Base-by-base conservation (phyloP, 148 eudicot genomes). In the Amaranthus cruentus region DNA sequence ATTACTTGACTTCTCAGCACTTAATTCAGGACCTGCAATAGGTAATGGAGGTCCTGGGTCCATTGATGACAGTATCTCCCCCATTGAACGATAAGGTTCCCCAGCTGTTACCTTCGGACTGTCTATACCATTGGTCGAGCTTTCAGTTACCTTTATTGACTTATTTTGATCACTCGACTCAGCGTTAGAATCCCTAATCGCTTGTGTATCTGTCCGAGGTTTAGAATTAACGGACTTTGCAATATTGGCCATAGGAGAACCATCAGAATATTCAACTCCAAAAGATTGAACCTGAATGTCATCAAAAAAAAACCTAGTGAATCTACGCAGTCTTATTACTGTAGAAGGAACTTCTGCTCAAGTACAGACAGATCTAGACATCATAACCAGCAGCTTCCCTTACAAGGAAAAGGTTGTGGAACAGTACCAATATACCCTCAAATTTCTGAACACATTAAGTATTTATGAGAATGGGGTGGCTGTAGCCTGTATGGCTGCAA, bases 41-140 rank as follows among this genome's bases (percentile, higher is more conserved):
- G 87, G 77, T 73, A 86, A 83, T 49, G 91, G 89, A 52, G 84
- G 85, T 73, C 94, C 98, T 72, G 88, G 94, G 84, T 88, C 97
- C 87, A 83, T 83, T 6, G 90, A 86, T 67, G 98, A 89, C 73
- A 91, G 73, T 78, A 93, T 84, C 77, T 91, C 91, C 71, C 90
- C 95, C 97, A 91, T 84, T 38, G 92, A 91, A 66, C 78, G 85
- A 76, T 84, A 87, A 53, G 89, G 81, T 68, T 88, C 97, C 65
- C 77, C 78, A 50, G 77, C 77, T 52, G 75, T 75, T 55, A 72
- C 69, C 47, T 73, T 63, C 59, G 89, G 82, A 74, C 87, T 79
- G 56, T 80, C 84, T 15, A 71, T 73, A 75, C 68, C 80, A 69
- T 81, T 76, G 70, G 69, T 76, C 6, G 78, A 60, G 68, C 66